Conservation (phyloP, 2,329 filamentous ascomycete species). For the Fusarium robinianum region DNA sequence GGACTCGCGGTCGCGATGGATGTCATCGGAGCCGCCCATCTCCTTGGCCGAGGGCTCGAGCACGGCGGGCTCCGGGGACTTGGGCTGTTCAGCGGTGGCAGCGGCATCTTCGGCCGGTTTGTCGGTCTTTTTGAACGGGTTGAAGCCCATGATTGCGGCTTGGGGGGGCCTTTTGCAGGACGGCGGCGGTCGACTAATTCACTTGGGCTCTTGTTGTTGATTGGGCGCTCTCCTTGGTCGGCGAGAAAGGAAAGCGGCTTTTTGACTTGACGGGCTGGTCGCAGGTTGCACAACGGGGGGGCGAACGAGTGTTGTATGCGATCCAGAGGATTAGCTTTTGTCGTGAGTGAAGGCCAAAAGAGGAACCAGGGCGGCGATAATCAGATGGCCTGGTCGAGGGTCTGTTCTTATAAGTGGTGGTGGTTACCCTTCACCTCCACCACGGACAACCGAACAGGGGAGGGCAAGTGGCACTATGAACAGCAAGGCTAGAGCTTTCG, state of each 20-base stretch:
- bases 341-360: conserved; percentile 1
- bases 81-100: not conserved
- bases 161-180: too few species aligned
- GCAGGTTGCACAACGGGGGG: conserved; percentile 2
- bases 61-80: not conserved
- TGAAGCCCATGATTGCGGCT: conserved; percentile 11
- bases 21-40: conserved; percentile 10
- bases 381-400: not conserved
- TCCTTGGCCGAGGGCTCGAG: conserved; percentile 10
- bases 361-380: not conserved
- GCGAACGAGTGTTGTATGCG: not conserved
- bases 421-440: too few species aligned
- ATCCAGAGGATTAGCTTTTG: not conserved
- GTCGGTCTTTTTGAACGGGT: conserved; percentile 5
- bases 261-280: conserved; percentile 5
- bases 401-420: conserved; percentile 4
- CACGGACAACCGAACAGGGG: too few species aligned
- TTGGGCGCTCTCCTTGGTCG: too few species aligned
- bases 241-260: not conserved
- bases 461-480: too few species aligned
- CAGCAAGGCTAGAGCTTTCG: too few species aligned
- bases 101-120: conserved; percentile 4
- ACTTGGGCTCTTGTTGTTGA: too few species aligned
- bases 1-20: conserved; percentile 40
- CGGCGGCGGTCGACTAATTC: too few species aligned